Conservation (phyloP, 2,329 filamentous ascomycete genomes). For the Pyrenophora graminea region DNA sequence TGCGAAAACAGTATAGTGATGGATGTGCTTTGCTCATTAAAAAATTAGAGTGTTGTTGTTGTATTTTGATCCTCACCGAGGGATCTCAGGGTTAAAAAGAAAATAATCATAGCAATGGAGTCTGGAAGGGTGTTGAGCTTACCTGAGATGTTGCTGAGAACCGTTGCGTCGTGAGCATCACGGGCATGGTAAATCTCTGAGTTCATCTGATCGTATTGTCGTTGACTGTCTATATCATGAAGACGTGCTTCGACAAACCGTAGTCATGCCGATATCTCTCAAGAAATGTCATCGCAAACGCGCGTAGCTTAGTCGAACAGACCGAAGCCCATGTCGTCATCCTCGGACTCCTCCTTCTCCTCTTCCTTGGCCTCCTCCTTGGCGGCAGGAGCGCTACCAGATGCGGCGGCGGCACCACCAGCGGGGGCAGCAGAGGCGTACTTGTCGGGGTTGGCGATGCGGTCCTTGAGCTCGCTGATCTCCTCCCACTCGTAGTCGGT, state of each 20-base stretch:
- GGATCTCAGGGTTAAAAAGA: conserved; percentile 68
- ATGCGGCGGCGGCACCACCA: conserved; percentile 56
- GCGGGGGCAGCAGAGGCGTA: conserved; percentile 83
- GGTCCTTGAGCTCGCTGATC: conserved; percentile 98
- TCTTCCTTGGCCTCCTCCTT: conserved; percentile 56
- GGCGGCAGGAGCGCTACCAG: conserved; percentile 53
- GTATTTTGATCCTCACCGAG: conserved; percentile 63
- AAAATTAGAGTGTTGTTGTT: conserved; percentile 74
- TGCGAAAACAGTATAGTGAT: conserved; percentile 6
- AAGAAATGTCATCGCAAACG: conserved; percentile 25
- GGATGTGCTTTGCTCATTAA: conserved; percentile 57
- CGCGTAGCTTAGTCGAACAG: conserved; percentile 55
- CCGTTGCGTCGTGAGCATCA: conserved; percentile 34
- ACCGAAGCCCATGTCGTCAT: conserved; percentile 60
- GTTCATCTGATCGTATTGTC: conserved; percentile 45
- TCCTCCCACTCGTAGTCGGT: conserved; percentile 94
- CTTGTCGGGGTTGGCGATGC: conserved; percentile 97
- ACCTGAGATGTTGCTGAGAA: conserved; percentile 29
- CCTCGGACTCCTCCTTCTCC: conserved; percentile 63
- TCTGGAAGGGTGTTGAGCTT: conserved; percentile 32
- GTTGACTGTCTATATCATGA: conserved; percentile 39
- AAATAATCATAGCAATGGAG: conserved; percentile 59
- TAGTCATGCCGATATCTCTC: conserved; percentile 25
- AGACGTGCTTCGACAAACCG: conserved; percentile 27
- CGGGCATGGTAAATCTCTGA: conserved; percentile 13